Conservation (phyloP, 805 yeast genomes). For the Wickerhamomyces bovis region DNA sequence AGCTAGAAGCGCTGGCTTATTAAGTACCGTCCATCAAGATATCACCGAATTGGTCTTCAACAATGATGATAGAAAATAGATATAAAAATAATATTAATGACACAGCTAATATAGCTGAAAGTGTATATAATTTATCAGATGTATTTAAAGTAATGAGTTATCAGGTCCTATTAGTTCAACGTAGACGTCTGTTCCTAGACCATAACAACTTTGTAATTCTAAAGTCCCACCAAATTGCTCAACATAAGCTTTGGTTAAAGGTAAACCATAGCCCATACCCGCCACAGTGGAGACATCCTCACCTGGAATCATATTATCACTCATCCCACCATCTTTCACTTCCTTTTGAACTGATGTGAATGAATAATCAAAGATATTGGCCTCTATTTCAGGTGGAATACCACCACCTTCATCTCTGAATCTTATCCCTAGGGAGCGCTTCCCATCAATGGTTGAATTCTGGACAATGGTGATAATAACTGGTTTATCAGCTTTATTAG, state of each 20-base stretch:
- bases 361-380: slow-evolving; percentile 77
- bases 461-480: slow-evolving; percentile 41
- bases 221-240: slow-evolving; percentile 68
- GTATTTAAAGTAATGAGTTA: slow-evolving; percentile 9
- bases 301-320: slow-evolving; percentile 62
- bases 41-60: slow-evolving; percentile 21
- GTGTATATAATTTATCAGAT: background rate
- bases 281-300: slow-evolving; percentile 66
- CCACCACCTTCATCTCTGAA: slow-evolving; percentile 90
- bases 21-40: slow-evolving; percentile 70
- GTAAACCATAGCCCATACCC: slow-evolving; percentile 96
- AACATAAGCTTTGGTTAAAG: slow-evolving; percentile 70
- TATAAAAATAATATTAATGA: no score
- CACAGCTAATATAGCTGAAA: no score
- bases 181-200: slow-evolving; percentile 78
- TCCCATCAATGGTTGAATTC: slow-evolving; percentile 18
- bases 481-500: slow-evolving; percentile 33
- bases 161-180: slow-evolving; percentile 36
- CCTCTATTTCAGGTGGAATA: slow-evolving; percentile 58
- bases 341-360: slow-evolving; percentile 68
- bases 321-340: slow-evolving; percentile 45
- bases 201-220: slow-evolving; percentile 63
- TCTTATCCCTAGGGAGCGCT: slow-evolving; percentile 51
- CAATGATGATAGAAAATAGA: slow-evolving; percentile 1
- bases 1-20: slow-evolving; percentile 72